Evolutionary conservation across 2,329 filamentous ascomycete genomes (phyloP), one percentile per base, ranked within the genome.

Genomic region (Xylariaceae sp.): DNA sequence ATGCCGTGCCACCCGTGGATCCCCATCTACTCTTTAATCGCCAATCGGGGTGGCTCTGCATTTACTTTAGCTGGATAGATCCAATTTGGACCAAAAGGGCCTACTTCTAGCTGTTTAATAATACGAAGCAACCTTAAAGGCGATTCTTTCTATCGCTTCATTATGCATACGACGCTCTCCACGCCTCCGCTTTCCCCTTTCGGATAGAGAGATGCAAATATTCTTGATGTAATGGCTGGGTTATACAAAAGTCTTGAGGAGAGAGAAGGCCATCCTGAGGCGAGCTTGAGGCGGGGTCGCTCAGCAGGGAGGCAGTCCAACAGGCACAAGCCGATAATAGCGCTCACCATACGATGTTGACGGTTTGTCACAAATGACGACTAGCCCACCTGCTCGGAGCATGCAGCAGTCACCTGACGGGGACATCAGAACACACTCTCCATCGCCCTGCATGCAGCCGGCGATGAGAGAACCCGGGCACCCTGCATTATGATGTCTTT

Each of bases 361-460:
- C 48, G 20, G 47, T 61, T 55, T 61, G 56, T 62, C 57, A 65
- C 53, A 61, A 61, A 64, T 64, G 58, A 65, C 57, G 49, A 57
- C 57, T 41, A 57, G 56, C 50, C 61, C 60, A 60, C 58, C 57
- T 59, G 35, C 55, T 62, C 59, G 57, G 58, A 55, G 58, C 57
- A 60, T 66, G 63, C 61, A 65, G 59, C 57, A 59, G 55, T 59
- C 43, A 40, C 54, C 49, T 66, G 64, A 64, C 56, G 59, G 55
- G 30, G 50, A 55, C 51, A 53, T 21, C 45, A 61, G 58, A 52
- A 53, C 50, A 52, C 36, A 45, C 36, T 50, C 59, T 53, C 44
- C 46, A 40, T 57, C 43, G 46, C 16, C 49, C 49, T 63, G 58
- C 59, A 64, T 60, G 59, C 59, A 60, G 55, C 53, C 52, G 59